These are phyloP conservation scores for Cladosporium sp. DNA, from an alignment of 2,329 filamentous ascomycete species.

Conservation along the genomic window DNA sequence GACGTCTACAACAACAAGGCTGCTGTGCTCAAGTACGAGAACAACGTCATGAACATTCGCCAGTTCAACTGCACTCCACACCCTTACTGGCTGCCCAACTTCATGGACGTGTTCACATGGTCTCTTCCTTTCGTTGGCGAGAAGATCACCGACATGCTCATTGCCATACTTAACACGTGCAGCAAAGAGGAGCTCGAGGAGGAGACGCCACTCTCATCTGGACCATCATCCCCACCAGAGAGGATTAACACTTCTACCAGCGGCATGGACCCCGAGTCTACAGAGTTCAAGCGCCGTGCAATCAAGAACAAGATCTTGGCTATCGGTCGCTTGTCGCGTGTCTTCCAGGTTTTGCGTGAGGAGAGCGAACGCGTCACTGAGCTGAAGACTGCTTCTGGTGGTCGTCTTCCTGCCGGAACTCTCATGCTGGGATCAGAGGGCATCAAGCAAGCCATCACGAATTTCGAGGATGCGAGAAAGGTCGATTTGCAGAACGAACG, in stretches of 20 bases:
- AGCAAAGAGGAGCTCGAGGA: constrained; percentile 97
- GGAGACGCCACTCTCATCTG: constrained; percentile 74
- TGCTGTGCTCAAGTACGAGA: constrained; percentile 97
- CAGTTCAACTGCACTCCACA: constrained; percentile 99
- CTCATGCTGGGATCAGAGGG: constrained; percentile 98
- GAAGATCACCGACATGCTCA: constrained; percentile 98
- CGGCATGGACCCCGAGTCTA: constrained; percentile 73
- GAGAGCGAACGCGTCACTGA: constrained; percentile 96
- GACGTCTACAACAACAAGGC: constrained; percentile 99
- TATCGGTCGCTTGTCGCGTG: constrained; percentile 91
- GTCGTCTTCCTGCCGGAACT: constrained; percentile 87
- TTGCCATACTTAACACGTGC: constrained; percentile 96
- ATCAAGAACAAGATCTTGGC: constrained; percentile 99
- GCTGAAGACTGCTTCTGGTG: constrained; percentile 93
- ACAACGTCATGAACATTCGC: constrained; percentile 99
- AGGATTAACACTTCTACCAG: constrained; percentile 38
- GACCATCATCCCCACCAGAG: constrained; percentile 72
- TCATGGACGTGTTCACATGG: constrained; percentile 99
- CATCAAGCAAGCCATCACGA: constrained; percentile 97
- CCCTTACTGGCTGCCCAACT: constrained; percentile 99
- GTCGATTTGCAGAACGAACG: constrained; percentile 96
- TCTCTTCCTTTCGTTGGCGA: constrained; percentile 97
- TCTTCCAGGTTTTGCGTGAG: constrained; percentile 97
- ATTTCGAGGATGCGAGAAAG: constrained; percentile 94
- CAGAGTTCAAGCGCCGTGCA: constrained; percentile 89